These are phyloP conservation scores for Abrus precatorius DNA, from an alignment of 306 rosid species.

Conservation along the genomic window DNA sequence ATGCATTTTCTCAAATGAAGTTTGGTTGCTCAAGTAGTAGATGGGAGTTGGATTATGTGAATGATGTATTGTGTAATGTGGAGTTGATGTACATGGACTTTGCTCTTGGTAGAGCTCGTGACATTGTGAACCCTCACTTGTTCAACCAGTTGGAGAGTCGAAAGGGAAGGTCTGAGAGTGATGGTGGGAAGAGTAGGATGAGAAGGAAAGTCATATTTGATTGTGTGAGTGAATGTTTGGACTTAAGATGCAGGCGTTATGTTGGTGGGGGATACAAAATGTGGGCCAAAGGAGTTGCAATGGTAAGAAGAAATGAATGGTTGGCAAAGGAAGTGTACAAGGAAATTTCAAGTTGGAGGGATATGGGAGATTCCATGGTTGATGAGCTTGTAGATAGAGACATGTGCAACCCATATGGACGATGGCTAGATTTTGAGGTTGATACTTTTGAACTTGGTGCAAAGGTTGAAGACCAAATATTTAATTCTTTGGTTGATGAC, in stretches of 20 bases:
- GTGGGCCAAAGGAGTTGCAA: constrained; percentile 74
- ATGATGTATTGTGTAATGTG: constrained; percentile 63
- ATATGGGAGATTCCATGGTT: constrained; percentile 75
- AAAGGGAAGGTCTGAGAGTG: constrained; percentile 51
- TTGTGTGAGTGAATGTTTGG: constrained; percentile 75
- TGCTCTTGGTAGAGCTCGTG: constrained; percentile 58
- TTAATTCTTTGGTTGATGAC: constrained; percentile 71
- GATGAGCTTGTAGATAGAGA: constrained; percentile 81
- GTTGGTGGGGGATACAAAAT: constrained; percentile 65
- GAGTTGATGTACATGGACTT: constrained; percentile 75
- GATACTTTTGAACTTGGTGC: constrained; percentile 62
- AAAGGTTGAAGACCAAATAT: constrained; percentile 63
- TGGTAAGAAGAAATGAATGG: constrained; percentile 66
- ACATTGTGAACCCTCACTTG: constrained; percentile 69
- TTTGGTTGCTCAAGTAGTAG: constrained; percentile 27
- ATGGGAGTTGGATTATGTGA: constrained; percentile 72
- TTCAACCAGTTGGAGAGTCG: constrained; percentile 71
- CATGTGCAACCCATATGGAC: constrained; percentile 72
- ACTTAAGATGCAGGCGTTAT: constrained; percentile 65
- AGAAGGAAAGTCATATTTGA: constrained; percentile 72
- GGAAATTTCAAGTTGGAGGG: constrained; percentile 70
- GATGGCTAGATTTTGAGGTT: constrained; percentile 69
- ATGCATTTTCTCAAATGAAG: constrained; percentile 17
- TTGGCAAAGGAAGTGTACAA: constrained; percentile 67
- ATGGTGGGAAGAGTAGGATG: constrained; percentile 51